These are phyloP conservation scores for Ogataea populi-albae DNA, from an alignment of 805 yeast genomes.

Conservation along the genomic window DNA sequence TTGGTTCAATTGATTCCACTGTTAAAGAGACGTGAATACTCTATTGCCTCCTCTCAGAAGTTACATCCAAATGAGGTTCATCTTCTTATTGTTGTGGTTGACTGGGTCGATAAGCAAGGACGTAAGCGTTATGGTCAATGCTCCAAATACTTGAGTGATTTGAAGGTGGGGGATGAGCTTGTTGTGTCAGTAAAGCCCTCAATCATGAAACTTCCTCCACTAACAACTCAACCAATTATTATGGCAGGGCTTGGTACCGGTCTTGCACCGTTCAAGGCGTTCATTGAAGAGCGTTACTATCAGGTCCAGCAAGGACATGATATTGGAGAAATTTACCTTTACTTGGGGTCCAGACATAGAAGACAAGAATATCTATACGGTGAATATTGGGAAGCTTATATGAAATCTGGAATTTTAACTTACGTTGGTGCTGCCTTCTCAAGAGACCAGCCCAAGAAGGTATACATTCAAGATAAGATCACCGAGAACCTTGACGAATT, in stretches of 20 bases:
- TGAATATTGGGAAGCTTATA: constrained; percentile 95
- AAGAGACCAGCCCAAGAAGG: constrained; percentile 93
- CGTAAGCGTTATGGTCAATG: constrained; percentile 91
- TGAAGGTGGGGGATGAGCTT: constrained; percentile 75
- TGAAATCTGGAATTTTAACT: constrained; percentile 87
- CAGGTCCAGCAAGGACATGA: constrained; percentile 85
- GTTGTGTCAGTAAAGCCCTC: constrained; percentile 96
- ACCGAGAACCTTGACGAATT: constrained; percentile 69
- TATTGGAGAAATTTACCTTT: constrained; percentile 85
- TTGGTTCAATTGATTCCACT: constrained; percentile 75
- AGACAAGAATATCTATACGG: constrained; percentile 95
- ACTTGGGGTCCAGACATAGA: constrained; percentile 91
- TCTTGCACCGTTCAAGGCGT: constrained; percentile 96
- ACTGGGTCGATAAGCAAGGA: constrained; percentile 87
- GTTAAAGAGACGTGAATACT: constrained; percentile 93
- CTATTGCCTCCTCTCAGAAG: constrained; percentile 94
- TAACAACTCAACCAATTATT: constrained; percentile 82
- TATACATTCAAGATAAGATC: constrained; percentile 92
- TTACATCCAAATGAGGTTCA: constrained; percentile 90
- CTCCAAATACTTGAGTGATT: constrained; percentile 83
- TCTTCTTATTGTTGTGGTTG: constrained; percentile 89
- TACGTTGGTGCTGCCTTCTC: constrained; percentile 98
- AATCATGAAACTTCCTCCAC: constrained; percentile 92
- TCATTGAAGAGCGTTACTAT: constrained; percentile 92
- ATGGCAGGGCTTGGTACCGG: constrained; percentile 99